Conservation (phyloP, 2,329 filamentous ascomycete genomes). For the Diaporthe citriasiana region DNA sequence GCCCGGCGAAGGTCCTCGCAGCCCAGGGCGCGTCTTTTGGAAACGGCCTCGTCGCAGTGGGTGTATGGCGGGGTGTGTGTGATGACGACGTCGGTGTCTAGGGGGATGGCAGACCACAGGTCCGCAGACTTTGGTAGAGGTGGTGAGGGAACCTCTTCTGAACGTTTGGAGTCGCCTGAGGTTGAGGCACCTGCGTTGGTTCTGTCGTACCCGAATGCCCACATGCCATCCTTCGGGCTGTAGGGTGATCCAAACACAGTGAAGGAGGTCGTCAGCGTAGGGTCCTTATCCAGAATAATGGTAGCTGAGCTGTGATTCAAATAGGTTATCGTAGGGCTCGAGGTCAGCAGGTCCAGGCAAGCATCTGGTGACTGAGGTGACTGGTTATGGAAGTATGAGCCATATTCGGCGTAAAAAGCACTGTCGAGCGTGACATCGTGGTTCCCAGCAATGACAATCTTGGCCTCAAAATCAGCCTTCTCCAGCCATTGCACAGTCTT, state of each 20-base stretch:
- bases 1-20: constrained; percentile 71
- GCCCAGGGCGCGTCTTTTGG: constrained; percentile 60
- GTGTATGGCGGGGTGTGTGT: constrained; percentile 77
- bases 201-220: constrained; percentile 76
- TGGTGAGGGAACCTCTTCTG: not conserved
- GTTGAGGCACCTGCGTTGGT: not conserved
- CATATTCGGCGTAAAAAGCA: constrained; percentile 70
- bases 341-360: constrained; percentile 68
- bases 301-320: constrained; percentile 70
- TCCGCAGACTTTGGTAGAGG: constrained; percentile 35
- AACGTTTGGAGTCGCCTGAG: constrained; percentile 24
- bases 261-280: constrained; percentile 72
- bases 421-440: constrained; percentile 80
- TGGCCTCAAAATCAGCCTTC: constrained; percentile 75
- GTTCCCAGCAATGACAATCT: constrained; percentile 81
- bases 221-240: constrained; percentile 68
- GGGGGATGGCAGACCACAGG: constrained; percentile 74
- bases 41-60: constrained; percentile 67
- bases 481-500: constrained; percentile 77
- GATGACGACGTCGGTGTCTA: constrained; percentile 74
- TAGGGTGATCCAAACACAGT: constrained; percentile 80
- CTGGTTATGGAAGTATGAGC: constrained; percentile 69
- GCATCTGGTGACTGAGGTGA: constrained; percentile 64
- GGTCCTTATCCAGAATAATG: constrained; percentile 66
- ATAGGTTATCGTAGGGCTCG: constrained; percentile 72